phyloP scores from a whole-genome alignment of 805 yeast species.

The Ogataea salicorniae region DNA sequence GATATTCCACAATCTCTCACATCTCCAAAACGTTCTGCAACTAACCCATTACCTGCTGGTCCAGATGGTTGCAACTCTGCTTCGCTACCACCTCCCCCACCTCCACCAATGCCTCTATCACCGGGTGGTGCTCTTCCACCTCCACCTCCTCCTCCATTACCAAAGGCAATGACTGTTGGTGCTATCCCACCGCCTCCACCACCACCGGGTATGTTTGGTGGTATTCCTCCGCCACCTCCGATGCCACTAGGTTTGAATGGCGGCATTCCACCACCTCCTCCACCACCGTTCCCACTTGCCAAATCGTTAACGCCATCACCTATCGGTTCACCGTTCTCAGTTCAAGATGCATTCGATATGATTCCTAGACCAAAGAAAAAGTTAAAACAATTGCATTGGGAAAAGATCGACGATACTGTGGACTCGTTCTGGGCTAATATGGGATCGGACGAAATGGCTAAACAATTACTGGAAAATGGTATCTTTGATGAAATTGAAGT shows the following conservation, averaged over 20 bases:
- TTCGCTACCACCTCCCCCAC: constrained; percentile 24
- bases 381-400: constrained; percentile 96
- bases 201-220: constrained; percentile 8
- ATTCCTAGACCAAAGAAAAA: constrained; percentile 69
- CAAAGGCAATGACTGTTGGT: constrained; percentile 10
- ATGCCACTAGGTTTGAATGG: constrained; percentile 8
- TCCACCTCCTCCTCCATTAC: constrained; percentile 32
- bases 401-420: constrained; percentile 76
- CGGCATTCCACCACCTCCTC: constrained; percentile 21
- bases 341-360: constrained; percentile 37
- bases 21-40: neutral
- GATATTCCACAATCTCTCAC: constrained; percentile 14
- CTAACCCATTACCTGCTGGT: neutral
- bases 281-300: constrained; percentile 32
- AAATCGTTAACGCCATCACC: constrained; percentile 8
- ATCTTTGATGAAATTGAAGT: constrained; percentile 78
- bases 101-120: constrained; percentile 28
- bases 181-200: constrained; percentile 22
- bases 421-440: constrained; percentile 81
- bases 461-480: constrained; percentile 67
- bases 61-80: neutral
- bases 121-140: constrained; percentile 22
- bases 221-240: constrained; percentile 20
- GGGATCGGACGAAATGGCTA: constrained; percentile 53
- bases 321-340: constrained; percentile 21